Conservation (phyloP, 2,329 filamentous ascomycete species). For the Colletotrichum neosansevieriae region DNA sequence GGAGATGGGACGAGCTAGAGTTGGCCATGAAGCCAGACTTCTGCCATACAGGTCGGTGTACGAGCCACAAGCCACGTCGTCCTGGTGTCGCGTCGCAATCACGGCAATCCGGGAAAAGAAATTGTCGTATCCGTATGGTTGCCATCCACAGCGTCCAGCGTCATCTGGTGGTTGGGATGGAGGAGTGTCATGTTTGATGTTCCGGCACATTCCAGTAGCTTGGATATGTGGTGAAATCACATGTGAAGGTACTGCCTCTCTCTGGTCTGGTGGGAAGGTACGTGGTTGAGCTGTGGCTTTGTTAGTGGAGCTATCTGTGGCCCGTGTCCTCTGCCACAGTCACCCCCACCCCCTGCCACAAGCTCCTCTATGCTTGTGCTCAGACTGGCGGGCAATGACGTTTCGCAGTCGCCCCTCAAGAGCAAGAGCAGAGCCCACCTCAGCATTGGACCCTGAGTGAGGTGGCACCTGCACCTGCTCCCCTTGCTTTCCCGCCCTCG, state of each 20-base stretch:
- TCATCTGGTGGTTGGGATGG: constrained; percentile 19
- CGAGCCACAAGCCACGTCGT: constrained; percentile 33
- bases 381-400: constrained; percentile 32
- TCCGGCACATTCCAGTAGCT: constrained; percentile 26
- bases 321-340: constrained; percentile 1
- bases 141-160: neutral
- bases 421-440: neutral
- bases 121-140: constrained; percentile 14
- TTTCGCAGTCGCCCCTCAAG: constrained; percentile 29
- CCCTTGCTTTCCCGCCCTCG: constrained; percentile 14
- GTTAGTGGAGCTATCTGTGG: neutral
- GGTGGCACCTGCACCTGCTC: constrained; percentile 26
- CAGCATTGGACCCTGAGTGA: constrained; percentile 20
- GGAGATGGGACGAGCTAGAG: constrained; percentile 10
- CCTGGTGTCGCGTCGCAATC: constrained; percentile 30
- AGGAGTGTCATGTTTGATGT: constrained; percentile 27
- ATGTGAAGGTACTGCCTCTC: constrained; percentile 30
- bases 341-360: constrained; percentile 34
- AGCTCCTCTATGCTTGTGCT: constrained; percentile 18
- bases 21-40: constrained; percentile 2
- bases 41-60: constrained; percentile 12
- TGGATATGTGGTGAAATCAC: neutral
- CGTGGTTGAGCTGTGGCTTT: constrained; percentile 13
- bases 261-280: neutral
- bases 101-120: neutral